Percentiles rank a stretch among this genome's conserved stretches.
Evolutionary conservation across 345 rosid species (phyloP).

Genomic region (Eucalyptus microcorys): DNA sequence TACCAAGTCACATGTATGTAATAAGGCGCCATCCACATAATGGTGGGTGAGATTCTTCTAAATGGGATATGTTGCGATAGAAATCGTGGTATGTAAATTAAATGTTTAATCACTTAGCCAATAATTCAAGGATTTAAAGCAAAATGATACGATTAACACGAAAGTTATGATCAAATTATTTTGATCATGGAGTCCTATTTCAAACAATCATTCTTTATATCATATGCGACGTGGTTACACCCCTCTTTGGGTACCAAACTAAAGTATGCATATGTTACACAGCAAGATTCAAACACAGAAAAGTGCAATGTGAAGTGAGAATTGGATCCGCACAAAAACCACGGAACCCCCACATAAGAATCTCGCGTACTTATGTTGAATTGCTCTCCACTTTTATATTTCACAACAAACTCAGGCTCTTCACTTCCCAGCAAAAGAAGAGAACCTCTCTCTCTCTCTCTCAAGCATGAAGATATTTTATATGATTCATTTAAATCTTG

Average conservation of each 20-base stretch:
- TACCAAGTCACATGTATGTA: too few relatives aligned
- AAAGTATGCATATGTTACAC: not conserved
- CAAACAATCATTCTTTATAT: not conserved
- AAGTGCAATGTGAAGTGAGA: not conserved
- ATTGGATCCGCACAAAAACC: too few relatives aligned
- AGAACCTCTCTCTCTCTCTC: not conserved
- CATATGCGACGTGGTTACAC: not conserved
- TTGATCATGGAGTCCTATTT: not conserved
- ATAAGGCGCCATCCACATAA: too few relatives aligned
- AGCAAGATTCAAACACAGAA: not conserved
- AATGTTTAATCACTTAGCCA: too few relatives aligned
- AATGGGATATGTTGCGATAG: rapidly evolving
- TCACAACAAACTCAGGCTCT: not conserved
- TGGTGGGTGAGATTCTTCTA: rapidly evolving
- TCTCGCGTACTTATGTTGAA: not conserved
- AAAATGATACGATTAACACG: not conserved
- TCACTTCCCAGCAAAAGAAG: not conserved
- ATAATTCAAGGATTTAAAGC: too few relatives aligned
- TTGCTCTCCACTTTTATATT: not conserved
- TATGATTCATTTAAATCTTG: not conserved
- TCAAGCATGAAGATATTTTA: not conserved
- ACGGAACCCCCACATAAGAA: too few relatives aligned
- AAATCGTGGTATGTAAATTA: too few relatives aligned
- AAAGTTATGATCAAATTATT: not conserved
- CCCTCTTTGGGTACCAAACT: not conserved